Conservation (phyloP, 108 stramenopile genomes). For the Bacterosira constricta region DNA sequence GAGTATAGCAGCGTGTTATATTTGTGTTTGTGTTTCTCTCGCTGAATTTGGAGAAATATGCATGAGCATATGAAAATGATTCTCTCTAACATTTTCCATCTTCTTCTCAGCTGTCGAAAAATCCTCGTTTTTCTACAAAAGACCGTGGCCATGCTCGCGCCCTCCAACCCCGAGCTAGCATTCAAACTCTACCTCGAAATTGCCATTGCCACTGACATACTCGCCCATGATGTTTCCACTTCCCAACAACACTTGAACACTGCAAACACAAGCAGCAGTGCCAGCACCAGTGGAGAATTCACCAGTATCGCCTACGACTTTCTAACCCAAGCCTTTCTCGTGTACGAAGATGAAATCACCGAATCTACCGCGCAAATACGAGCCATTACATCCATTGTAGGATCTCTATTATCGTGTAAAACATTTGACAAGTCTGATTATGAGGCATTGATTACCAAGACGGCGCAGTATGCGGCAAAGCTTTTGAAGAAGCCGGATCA, state of each 20-base stretch:
- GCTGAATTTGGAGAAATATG: slow-evolving; percentile 1
- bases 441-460: slow-evolving; percentile 93
- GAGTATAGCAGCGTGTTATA: slow-evolving; percentile 9
- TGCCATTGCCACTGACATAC: slow-evolving; percentile 85
- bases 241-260: slow-evolving; percentile 5
- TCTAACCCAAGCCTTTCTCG: slow-evolving; percentile 89
- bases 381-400: slow-evolving; percentile 87
- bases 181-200: slow-evolving; percentile 91
- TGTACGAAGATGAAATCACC: slow-evolving; percentile 91
- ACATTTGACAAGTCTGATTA: slow-evolving; percentile 86
- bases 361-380: slow-evolving; percentile 87
- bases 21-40: background rate
- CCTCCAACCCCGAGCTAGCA: slow-evolving; percentile 69
- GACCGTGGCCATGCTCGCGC: slow-evolving; percentile 79
- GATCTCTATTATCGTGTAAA: slow-evolving; percentile 76
- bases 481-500: slow-evolving; percentile 95
- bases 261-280: no score
- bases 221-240: slow-evolving; percentile 44
- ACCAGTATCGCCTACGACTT: slow-evolving; percentile 94
- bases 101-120: slow-evolving; percentile 74
- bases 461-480: slow-evolving; percentile 94
- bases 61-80: background rate
- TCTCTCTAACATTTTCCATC: background rate
- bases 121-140: slow-evolving; percentile 95
- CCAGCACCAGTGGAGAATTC: slow-evolving; percentile 58